These are phyloP conservation scores for Orobanche coerulescens DNA, from an alignment of 257 asterid species.

Conservation along the genomic window DNA sequence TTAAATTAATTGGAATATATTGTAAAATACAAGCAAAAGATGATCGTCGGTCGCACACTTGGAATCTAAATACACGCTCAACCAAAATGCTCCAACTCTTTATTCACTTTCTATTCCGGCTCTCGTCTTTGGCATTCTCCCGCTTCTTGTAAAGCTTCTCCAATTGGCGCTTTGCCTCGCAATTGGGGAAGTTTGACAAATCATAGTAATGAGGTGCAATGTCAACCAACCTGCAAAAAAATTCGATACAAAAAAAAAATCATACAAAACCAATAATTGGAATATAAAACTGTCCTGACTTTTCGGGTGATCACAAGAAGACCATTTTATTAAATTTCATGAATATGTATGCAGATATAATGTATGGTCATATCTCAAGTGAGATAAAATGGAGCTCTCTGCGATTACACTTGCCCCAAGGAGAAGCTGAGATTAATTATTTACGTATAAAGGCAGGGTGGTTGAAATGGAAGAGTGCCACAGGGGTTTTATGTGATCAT, in stretches of 20 bases:
- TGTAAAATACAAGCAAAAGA: neutral
- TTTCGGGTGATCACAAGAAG: neutral
- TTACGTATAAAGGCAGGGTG: too few species aligned
- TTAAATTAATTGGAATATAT: neutral
- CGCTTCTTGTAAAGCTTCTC: slow-evolving; percentile 72
- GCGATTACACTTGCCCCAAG: neutral
- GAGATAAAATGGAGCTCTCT: too few species aligned
- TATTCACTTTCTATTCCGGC: slow-evolving; percentile 47
- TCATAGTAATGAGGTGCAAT: slow-evolving; percentile 88
- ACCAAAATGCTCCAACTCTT: neutral
- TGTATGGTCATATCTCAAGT: too few species aligned
- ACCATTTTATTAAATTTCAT: neutral
- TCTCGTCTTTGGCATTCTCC: slow-evolving; percentile 54
- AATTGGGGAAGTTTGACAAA: slow-evolving; percentile 73
- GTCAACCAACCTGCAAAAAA: slow-evolving; percentile 68
- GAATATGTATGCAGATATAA: neutral
- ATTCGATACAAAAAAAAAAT: neutral
- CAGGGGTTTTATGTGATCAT: too few species aligned
- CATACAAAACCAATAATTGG: neutral
- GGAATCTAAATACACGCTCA: neutral
- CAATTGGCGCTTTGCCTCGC: slow-evolving; percentile 81
- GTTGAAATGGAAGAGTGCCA: too few species aligned
- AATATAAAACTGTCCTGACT: neutral
- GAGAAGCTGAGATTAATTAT: neutral
- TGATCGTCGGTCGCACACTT: neutral